Base-by-base conservation (phyloP, 805 yeast genomes). In the Lipomyces orientalis region DNA sequence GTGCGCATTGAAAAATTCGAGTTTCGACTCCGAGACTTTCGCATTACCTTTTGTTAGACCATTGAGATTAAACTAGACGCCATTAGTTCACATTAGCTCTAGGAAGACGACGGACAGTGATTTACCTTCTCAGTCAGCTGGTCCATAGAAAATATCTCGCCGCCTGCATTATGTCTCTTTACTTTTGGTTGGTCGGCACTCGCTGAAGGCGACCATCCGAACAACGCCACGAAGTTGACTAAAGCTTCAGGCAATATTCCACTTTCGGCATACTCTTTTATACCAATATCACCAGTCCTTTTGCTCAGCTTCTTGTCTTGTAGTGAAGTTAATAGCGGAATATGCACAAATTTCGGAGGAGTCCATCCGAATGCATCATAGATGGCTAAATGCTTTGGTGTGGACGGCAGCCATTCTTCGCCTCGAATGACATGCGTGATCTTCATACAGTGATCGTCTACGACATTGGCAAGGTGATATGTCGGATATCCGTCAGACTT, bases 401-500 rank as follows among this genome's bases (percentile, higher is more conserved):
- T 95, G 0, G 98, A 91, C 0, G 97, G 90, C 10, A 95, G 80
- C 99, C 99, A 95, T 77, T 95, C 99, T 39, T 95, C 99, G 43
- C 99, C 99, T 72, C 99, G 83, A 4, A 95, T 87, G 8, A 95
- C 99, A 78, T 95, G 98, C 0, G 97, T 90, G 56, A 95, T 90
- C 58, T 87, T 78, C 99, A 95, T 95, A 58, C 90, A 79, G 76
- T 93, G 96, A 76, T 95, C 99, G 76, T 95, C 99, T 2, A 95
- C 86, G 6, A 95, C 97, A 75, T 91, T 94, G 16, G 99, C 99
- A 75, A 95, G 88, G 79, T 95, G 99, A 74, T 95, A 95, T 0
- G 99, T 95, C 33, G 99, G 99, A 68, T 91, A 80, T 0, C 94
- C 93, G 77, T 95, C 98, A n/a, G 97, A 90, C 78, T 95, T 95